Evolutionary conservation across 306 rosid species (phyloP).

Genomic region (Castanea crenata): DNA sequence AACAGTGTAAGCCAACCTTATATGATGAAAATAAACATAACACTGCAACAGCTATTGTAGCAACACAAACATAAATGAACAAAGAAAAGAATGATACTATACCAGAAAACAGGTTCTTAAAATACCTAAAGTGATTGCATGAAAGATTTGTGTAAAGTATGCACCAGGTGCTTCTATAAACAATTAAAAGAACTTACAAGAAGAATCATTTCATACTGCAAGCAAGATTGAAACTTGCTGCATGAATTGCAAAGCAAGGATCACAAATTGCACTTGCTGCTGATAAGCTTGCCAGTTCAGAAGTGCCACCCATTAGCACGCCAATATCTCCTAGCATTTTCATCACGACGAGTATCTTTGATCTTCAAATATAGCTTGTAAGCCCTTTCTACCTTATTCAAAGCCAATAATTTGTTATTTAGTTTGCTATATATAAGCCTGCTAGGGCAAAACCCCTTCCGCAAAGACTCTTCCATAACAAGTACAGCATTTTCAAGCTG

Average conservation of each 20-base stretch:
- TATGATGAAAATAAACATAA: neutral
- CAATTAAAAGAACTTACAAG: neutral
- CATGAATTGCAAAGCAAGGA: neutral
- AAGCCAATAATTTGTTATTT: slow-evolving; percentile 58
- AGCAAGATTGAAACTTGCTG: neutral
- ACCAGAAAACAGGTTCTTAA: neutral
- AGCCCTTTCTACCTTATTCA: slow-evolving; percentile 57
- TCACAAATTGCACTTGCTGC: neutral
- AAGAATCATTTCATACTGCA: neutral
- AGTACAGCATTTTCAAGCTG: slow-evolving; percentile 85
- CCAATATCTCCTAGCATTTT: slow-evolving; percentile 67
- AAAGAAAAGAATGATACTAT: neutral
- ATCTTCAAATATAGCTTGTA: slow-evolving; percentile 67
- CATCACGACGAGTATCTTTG: slow-evolving; percentile 59
- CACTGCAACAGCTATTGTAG: neutral
- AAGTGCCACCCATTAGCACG: slow-evolving; percentile 90
- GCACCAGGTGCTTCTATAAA: neutral
- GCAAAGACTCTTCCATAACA: slow-evolving; percentile 86
- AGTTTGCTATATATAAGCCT: slow-evolving; percentile 76
- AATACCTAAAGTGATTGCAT: neutral
- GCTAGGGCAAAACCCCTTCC: slow-evolving; percentile 70
- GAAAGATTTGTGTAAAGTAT: neutral
- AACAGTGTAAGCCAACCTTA: neutral
- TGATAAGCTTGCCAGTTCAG: slow-evolving; percentile 31
- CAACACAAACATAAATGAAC: neutral